These are phyloP conservation scores for Adansonia grandidieri DNA, from an alignment of 441 rosid genomes.

Conservation along the genomic window DNA sequence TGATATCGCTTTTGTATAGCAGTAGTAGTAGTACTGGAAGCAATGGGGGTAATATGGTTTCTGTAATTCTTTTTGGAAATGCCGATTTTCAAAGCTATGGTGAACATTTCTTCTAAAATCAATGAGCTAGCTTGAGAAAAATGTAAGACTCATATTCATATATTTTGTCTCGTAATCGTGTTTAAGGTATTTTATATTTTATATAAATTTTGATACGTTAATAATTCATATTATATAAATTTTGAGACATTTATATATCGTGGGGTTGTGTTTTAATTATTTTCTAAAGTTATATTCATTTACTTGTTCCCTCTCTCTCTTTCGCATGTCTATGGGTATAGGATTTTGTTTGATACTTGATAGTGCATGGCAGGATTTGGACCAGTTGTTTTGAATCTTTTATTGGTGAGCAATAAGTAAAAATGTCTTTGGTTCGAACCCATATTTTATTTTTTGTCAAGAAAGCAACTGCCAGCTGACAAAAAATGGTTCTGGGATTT, in stretches of 20 bases:
- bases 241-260: too few relatives aligned
- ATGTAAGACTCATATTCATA: not conserved
- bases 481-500: not conserved
- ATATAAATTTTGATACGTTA: too few relatives aligned
- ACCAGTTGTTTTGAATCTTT: constrained; percentile 6
- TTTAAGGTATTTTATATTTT: too few relatives aligned
- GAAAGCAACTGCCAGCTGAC: not conserved
- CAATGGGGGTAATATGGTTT: constrained; percentile 33
- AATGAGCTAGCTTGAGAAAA: constrained; percentile 29
- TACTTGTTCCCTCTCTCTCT: not conserved
- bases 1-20: constrained; percentile 47
- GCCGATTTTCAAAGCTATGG: constrained; percentile 17
- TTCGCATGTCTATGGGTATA: not conserved
- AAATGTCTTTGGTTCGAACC: not conserved
- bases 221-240: too few relatives aligned
- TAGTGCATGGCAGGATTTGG: not conserved
- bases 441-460: not conserved
- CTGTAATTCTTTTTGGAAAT: constrained; percentile 41
- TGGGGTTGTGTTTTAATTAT: too few relatives aligned
- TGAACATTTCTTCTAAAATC: constrained; percentile 24
- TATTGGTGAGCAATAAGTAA: not conserved
- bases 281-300: too few relatives aligned
- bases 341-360: constrained; percentile 21
- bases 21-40: constrained; percentile 33
- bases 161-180: too few relatives aligned